phyloP scores from a whole-genome alignment of 1,139 yeast species.

The Candida frijolesensis region DNA sequence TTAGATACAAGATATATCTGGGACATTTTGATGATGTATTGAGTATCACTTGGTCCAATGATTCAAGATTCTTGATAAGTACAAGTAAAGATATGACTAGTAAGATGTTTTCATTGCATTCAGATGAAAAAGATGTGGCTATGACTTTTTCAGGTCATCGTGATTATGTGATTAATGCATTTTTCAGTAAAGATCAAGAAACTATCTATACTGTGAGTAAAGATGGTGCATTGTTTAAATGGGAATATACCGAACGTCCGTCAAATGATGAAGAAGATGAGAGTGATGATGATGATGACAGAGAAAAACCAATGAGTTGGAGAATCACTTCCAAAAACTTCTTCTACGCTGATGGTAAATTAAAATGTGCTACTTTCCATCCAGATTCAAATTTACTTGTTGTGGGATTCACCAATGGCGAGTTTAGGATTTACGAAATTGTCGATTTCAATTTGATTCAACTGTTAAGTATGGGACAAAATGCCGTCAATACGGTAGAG shows the following conservation, averaged over 20 bases:
- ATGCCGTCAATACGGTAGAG: slow-evolving; percentile 79
- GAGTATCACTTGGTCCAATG: slow-evolving; percentile 84
- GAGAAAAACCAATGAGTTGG: slow-evolving; percentile 58
- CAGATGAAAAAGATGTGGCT: slow-evolving; percentile 78
- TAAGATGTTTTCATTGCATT: slow-evolving; percentile 75
- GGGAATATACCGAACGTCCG: slow-evolving; percentile 77
- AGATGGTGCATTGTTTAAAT: slow-evolving; percentile 91
- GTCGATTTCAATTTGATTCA: slow-evolving; percentile 74
- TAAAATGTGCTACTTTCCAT: slow-evolving; percentile 85
- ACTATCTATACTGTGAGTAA: slow-evolving; percentile 86
- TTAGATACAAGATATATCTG: slow-evolving; percentile 84
- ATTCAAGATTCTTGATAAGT: slow-evolving; percentile 83
- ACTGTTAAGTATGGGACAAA: slow-evolving; percentile 89
- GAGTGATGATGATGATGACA: slow-evolving; percentile 20
- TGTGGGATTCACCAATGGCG: slow-evolving; percentile 92
- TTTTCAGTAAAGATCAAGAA: slow-evolving; percentile 84
- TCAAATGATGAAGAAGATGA: slow-evolving; percentile 35
- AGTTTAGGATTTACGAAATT: slow-evolving; percentile 88
- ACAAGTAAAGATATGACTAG: slow-evolving; percentile 91
- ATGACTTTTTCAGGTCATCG: slow-evolving; percentile 91
- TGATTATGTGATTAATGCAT: slow-evolving; percentile 84
- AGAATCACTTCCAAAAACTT: slow-evolving; percentile 78
- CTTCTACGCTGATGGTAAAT: slow-evolving; percentile 70
- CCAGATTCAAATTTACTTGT: slow-evolving; percentile 68
- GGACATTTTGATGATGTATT: slow-evolving; percentile 89